phyloP scores from a whole-genome alignment of 140 eudicot species.

The Cichorium intybus region DNA sequence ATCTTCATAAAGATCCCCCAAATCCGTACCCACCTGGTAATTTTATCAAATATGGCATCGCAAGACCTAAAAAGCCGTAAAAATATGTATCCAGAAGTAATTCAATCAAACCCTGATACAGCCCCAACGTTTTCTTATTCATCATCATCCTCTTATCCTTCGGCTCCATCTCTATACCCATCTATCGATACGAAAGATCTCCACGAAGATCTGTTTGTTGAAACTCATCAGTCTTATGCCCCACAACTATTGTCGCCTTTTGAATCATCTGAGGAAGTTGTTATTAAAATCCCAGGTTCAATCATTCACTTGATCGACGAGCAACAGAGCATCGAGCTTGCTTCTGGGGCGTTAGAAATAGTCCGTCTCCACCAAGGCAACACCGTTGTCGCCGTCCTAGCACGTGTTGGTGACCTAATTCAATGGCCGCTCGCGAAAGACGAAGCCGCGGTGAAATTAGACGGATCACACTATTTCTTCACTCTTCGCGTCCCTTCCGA shows the following conservation, averaged over 20 bases:
- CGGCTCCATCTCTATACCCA: conserved; percentile 43
- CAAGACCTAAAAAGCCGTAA: conserved; percentile 17
- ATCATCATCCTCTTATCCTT: conserved; percentile 5
- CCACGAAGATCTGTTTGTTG: conserved; percentile 43
- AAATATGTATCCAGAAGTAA: conserved; percentile 56
- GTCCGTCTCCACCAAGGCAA: conserved; percentile 57
- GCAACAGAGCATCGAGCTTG: conserved; percentile 65
- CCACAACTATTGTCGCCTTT: conserved; percentile 33
- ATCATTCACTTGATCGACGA: conserved; percentile 70
- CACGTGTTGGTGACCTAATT: conserved; percentile 57
- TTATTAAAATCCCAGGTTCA: conserved; percentile 57
- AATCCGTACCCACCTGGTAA: not conserved
- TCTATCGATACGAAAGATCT: conserved; percentile 34
- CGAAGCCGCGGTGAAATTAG: conserved; percentile 80
- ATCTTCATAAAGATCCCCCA: not conserved
- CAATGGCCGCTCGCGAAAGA: conserved; percentile 89
- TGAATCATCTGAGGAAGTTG: conserved; percentile 57
- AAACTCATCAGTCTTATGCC: conserved; percentile 22
- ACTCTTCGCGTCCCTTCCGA: conserved; percentile 51
- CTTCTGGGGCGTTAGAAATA: conserved; percentile 55
- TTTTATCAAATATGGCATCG: conserved; percentile 30
- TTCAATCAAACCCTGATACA: conserved; percentile 53
- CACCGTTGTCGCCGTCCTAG: conserved; percentile 71
- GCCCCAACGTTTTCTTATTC: conserved; percentile 20
- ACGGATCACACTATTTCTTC: conserved; percentile 75